Base-by-base conservation (phyloP, 495 filamentous ascomycete genomes). In the Annulohypoxylon maeteangense region DNA sequence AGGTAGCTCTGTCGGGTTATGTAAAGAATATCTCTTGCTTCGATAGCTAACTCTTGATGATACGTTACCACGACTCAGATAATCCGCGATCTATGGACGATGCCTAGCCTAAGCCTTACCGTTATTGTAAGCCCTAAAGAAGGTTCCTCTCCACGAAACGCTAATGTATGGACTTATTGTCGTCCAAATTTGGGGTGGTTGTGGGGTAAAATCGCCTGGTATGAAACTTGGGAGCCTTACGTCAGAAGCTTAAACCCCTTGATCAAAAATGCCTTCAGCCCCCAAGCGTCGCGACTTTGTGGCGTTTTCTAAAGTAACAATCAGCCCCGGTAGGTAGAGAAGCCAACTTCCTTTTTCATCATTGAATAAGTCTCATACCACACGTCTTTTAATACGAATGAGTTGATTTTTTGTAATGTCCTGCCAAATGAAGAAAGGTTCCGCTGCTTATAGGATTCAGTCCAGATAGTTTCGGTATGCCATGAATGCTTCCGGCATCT, bases 161-260 rank as follows among this genome's bases (percentile, higher is more conserved):
- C 62, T 58, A 58, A 58, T 23, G 62, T 65, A 58, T 6, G 32
- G 62, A 55, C 53, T 40, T 58, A 65, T 58, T 58, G 62, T 57
- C 23, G 31, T 29, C 32, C 32, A 53, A 11, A 7, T 53, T 53
- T 10, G 48, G 23, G 31, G 20, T 25, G 45, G 45, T 27, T 50
- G 45, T 50, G 45, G 45, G 22, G 48, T 53, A 29, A 25, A 31
- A 23, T n/a, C 18, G 10, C 32, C 25, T 47, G 38, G 8, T 48
- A 31, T 64, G 31, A 36, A 36, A 47, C 20, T 23, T 48, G 10
- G 45, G 20, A 48, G 34, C 40, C 38, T 58, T 58, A 66, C 54
- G 32, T 51, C 63, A 51, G 63, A 59, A 25, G 20, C 8, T n/a
- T 7, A 59, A 48, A 57, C 55, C 63, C 63, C 63, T 67, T 23